Evolutionary conservation across 2,329 filamentous ascomycete genomes (phyloP).

Genomic region (Massarina eburnea): DNA sequence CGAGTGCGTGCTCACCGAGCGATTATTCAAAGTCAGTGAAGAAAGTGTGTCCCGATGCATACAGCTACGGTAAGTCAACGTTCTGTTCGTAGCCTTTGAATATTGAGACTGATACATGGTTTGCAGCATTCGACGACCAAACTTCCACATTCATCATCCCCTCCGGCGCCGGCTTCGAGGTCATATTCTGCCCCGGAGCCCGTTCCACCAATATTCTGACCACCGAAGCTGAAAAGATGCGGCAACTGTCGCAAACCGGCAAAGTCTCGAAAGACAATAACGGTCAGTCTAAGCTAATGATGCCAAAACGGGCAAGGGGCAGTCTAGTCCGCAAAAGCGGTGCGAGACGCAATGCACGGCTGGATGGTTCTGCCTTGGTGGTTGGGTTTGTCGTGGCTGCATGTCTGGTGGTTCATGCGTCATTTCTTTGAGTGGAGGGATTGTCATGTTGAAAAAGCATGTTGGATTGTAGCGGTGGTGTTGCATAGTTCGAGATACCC

Average conservation of each 20-base stretch:
- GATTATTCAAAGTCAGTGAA: slow-evolving; percentile 72
- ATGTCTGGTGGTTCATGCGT: slow-evolving; percentile 10
- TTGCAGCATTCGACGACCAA: slow-evolving; percentile 58
- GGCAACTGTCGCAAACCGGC: slow-evolving; percentile 34
- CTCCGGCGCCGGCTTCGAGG: slow-evolving; percentile 72
- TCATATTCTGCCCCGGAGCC: slow-evolving; percentile 72
- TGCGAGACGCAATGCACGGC: slow-evolving; percentile 13
- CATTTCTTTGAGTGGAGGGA: slow-evolving; percentile 3
- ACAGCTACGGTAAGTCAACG: slow-evolving; percentile 67
- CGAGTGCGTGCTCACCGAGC: slow-evolving; percentile 65
- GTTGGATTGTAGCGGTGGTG: slow-evolving; percentile 2
- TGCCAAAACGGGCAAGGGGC: slow-evolving; percentile 16
- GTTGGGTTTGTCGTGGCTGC: slow-evolving; percentile 9
- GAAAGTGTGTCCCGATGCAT: slow-evolving; percentile 78
- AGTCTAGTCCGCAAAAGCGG: slow-evolving; percentile 21
- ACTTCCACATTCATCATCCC: slow-evolving; percentile 60
- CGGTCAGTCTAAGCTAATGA: slow-evolving; percentile 21
- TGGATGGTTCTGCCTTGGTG: slow-evolving; percentile 13
- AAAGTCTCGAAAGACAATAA: slow-evolving; percentile 24
- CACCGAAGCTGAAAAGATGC: slow-evolving; percentile 38
- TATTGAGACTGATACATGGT: slow-evolving; percentile 1
- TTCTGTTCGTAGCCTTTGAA: not conserved
- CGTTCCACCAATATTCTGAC: slow-evolving; percentile 53
- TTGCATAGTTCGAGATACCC: slow-evolving; percentile 16
- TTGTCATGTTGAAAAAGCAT: not conserved